Base-by-base conservation (phyloP, 2,329 filamentous ascomycete species). In the Gnomoniopsis sp. region DNA sequence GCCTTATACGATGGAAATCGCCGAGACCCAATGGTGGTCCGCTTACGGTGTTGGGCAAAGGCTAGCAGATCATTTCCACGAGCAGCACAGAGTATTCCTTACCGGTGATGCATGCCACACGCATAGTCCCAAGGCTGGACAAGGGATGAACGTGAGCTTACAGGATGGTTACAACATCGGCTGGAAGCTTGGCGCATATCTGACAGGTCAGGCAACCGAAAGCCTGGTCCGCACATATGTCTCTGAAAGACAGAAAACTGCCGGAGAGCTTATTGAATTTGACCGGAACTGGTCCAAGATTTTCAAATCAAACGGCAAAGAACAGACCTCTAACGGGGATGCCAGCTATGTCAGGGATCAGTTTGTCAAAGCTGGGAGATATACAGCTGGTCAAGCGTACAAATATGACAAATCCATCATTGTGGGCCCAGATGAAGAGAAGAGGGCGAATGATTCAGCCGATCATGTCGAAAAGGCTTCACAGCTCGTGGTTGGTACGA, bases 71-170 rank as follows among this genome's bases (percentile, higher is more conserved):
- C 72, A 75, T 44, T 88, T 88, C 70, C 79, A 84, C 66, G 77
- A 80, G 53, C 74, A 80, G 46, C 66, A 81, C 58, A 78, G 82
- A 1, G 79, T 87, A 3, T 88, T 88, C 64, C 70, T 88, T 14
- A 81, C 83, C 0, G 86, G 86, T 3, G 85, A 88, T 64, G 85
- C 85, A 3, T 86, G 83, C 64, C 86, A 88, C 65, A 88, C 85
- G 0, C 86, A 88, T 66, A 85, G 81, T 1, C 86, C 86, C 6
- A 88, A 88, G 69, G 85, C 85, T 0, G 86, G 85, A 0, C 85
- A 88, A 69, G 86, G 82, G 2, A 84, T 84, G 81, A 84, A 84
- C 53, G 79, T 82, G 34, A 76, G 78, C 15, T 69, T 88, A 60
- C 85, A 88, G 65, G 86, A 88, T 62, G 85, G 84, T 6, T 82